phyloP scores from a whole-genome alignment of 2,329 filamentous ascomycete species.

The Claviceps fusiformis region DNA sequence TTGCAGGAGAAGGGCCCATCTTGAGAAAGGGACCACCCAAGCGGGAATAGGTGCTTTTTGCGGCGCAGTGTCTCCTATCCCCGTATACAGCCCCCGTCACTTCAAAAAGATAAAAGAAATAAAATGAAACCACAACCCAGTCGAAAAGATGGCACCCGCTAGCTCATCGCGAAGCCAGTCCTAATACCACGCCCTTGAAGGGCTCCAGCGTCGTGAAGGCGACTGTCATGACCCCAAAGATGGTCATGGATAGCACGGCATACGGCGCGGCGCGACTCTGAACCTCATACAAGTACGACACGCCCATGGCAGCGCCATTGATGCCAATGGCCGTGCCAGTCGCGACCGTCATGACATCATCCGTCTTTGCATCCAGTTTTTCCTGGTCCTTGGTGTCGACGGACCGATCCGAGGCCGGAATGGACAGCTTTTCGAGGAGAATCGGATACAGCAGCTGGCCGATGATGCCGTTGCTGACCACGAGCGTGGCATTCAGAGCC shows the following conservation, averaged over 20 bases:
- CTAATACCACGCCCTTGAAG: conserved; percentile 25
- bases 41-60: too few species aligned
- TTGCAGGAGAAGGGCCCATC: neutral
- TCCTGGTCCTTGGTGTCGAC: neutral
- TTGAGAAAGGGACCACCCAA: neutral
- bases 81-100: neutral
- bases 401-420: conserved; percentile 5
- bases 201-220: conserved; percentile 36
- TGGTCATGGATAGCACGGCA: conserved; percentile 42
- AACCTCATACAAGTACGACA: conserved; percentile 41
- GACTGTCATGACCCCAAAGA: conserved; percentile 43
- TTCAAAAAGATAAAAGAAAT: neutral
- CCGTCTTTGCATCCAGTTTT: conserved; percentile 7
- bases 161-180: conserved; percentile 13
- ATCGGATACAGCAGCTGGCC: conserved; percentile 27
- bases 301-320: conserved; percentile 48
- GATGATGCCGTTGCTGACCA: conserved; percentile 37
- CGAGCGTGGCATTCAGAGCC: conserved; percentile 34
- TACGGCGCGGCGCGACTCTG: conserved; percentile 40
- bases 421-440: conserved; percentile 16
- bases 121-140: neutral
- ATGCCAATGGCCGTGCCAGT: conserved; percentile 40
- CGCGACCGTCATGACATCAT: conserved; percentile 27
- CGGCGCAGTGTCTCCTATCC: neutral
- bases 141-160: neutral